These are phyloP conservation scores for Leptomonas seymouri DNA, from an alignment of 208 protist species.

Conservation along the genomic window DNA sequence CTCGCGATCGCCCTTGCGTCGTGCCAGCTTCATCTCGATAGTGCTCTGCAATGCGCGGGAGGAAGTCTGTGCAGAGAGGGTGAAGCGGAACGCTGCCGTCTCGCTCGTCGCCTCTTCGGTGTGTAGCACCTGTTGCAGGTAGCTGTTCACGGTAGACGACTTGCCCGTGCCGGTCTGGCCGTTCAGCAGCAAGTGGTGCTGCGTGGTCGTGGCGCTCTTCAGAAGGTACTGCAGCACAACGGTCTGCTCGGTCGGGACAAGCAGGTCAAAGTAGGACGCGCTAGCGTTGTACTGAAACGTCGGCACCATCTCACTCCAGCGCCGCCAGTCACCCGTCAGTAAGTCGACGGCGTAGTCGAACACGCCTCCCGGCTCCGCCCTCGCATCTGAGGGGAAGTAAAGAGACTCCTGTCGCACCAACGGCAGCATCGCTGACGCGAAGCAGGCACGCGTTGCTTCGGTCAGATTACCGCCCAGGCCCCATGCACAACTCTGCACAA, in stretches of 20 bases:
- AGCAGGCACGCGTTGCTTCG: conserved; percentile 78
- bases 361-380: conserved; percentile 62
- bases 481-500: conserved; percentile 96
- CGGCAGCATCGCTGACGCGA: conserved; percentile 74
- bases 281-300: conserved; percentile 89
- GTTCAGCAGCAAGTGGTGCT: conserved; percentile 87
- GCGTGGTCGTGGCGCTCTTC: conserved; percentile 49
- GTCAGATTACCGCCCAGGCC: conserved; percentile 94
- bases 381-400: conserved; percentile 45
- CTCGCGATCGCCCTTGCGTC: conserved; percentile 84
- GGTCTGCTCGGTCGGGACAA: conserved; percentile 96
- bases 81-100: conserved; percentile 80
- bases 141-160: conserved; percentile 87
- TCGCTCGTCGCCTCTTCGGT: conserved; percentile 71
- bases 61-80: conserved; percentile 94
- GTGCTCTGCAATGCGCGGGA: conserved; percentile 90
- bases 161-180: conserved; percentile 96
- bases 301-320: conserved; percentile 89
- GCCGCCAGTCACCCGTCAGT: conserved; percentile 63
- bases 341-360: conserved; percentile 94
- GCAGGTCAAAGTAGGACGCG: conserved; percentile 93
- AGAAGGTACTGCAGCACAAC: conserved; percentile 84
- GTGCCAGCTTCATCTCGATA: conserved; percentile 94
- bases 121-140: conserved; percentile 64
- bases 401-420: conserved; percentile 69